Percentiles rank a stretch among this genome's conserved stretches.
These are phyloP conservation scores for Pleurotus platypus DNA, from an alignment of 768 basidiomycete species.

Conservation along the genomic window DNA sequence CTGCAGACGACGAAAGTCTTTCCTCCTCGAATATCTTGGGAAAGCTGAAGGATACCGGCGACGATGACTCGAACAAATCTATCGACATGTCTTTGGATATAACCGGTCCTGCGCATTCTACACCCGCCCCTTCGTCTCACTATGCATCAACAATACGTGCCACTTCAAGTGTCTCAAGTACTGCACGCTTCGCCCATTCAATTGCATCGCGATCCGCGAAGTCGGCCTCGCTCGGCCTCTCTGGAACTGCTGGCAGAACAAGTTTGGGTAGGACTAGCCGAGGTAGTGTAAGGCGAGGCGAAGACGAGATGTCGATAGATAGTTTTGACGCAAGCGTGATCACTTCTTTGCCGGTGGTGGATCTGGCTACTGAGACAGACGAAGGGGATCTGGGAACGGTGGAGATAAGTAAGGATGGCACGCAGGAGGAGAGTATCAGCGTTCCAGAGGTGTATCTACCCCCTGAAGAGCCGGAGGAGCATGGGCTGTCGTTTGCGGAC, in stretches of 20 bases:
- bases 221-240: slow-evolving; percentile 34
- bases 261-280: slow-evolving; percentile 27
- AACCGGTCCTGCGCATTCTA: slow-evolving; percentile 61
- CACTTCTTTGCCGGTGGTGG: slow-evolving; percentile 45
- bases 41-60: slow-evolving; percentile 16
- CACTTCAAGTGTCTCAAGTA: slow-evolving; percentile 41
- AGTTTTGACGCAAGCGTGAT: slow-evolving; percentile 64
- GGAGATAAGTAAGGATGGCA: slow-evolving; percentile 36
- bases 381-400: slow-evolving; percentile 32
- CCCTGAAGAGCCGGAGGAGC: slow-evolving; percentile 38
- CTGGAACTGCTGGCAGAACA: slow-evolving; percentile 16
- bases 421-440: slow-evolving; percentile 22
- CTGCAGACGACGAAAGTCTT: slow-evolving; percentile 25
- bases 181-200: slow-evolving; percentile 44
- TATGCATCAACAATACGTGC: slow-evolving; percentile 43
- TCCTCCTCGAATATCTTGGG: slow-evolving; percentile 9
- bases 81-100: slow-evolving; percentile 37
- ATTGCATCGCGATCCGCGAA: slow-evolving; percentile 49
- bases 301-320: slow-evolving; percentile 21
- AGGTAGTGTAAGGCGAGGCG: neutral
- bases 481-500: slow-evolving; percentile 48
- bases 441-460: slow-evolving; percentile 53
- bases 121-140: slow-evolving; percentile 49
- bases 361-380: slow-evolving; percentile 28
- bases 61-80: slow-evolving; percentile 25